phyloP scores from a whole-genome alignment of 768 basidiomycete genomes.

The Xerocomellus dryophilus region DNA sequence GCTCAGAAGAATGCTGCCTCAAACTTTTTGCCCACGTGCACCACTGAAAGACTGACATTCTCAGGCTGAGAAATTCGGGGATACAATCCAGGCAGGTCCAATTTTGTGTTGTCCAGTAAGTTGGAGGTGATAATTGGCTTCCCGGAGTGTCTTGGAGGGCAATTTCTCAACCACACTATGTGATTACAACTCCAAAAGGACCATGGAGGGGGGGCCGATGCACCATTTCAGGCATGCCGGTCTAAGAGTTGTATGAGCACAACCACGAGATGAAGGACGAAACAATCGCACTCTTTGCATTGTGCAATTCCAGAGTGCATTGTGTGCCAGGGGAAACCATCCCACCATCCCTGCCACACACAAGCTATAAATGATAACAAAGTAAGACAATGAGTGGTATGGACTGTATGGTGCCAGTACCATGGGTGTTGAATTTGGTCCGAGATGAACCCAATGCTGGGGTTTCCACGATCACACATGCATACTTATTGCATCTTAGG shows the following conservation, averaged over 20 bases:
- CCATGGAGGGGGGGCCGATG: background rate
- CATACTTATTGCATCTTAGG: no score
- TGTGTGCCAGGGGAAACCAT: background rate
- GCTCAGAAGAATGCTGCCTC: background rate
- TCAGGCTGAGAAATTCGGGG: conserved; percentile 6
- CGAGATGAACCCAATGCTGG: no score
- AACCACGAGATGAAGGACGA: background rate
- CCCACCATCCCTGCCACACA: background rate
- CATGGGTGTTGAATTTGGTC: no score
- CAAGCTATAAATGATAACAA: conserved; percentile 5
- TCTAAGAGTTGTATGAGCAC: background rate
- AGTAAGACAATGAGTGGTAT: no score
- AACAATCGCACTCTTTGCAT: conserved; percentile 8
- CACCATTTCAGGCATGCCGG: conserved; percentile 6
- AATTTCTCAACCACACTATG: conserved; percentile 1
- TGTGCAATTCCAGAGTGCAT: conserved; percentile 9
- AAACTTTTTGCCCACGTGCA: conserved; percentile 6
- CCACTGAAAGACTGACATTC: conserved; percentile 9
- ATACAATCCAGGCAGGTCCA: conserved; percentile 9
- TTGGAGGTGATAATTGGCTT: conserved; percentile 2
- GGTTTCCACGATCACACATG: no score
- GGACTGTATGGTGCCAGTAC: no score
- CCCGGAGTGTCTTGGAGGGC: conserved; percentile 3
- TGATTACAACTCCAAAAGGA: background rate
- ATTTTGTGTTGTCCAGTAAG: conserved; percentile 7